Conservation (phyloP, 2,329 filamentous ascomycete genomes). For the Chaetomium sp. region DNA sequence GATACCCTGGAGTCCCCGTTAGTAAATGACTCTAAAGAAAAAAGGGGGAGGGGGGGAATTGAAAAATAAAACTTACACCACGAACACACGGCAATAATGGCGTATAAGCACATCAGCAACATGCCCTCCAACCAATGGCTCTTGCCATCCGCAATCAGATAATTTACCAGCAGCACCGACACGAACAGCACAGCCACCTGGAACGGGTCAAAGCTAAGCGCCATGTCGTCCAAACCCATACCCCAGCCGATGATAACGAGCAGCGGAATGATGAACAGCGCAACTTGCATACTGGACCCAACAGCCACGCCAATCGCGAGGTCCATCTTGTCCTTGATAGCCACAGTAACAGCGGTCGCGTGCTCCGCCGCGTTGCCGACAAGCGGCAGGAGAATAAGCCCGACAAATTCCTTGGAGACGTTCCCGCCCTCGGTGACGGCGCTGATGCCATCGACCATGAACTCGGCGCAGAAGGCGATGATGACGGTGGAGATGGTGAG, state of each 20-base stretch:
- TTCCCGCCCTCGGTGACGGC: constrained; percentile 52
- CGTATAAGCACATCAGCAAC: constrained; percentile 68
- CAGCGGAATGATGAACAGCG: constrained; percentile 70
- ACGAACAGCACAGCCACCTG: constrained; percentile 83
- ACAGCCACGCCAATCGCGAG: constrained; percentile 74
- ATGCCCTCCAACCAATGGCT: constrained; percentile 78
- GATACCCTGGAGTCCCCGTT: constrained; percentile 10
- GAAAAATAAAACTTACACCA: constrained; percentile 44
- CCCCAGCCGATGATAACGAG: constrained; percentile 75
- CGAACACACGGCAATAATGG: constrained; percentile 68
- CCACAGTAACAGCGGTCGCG: constrained; percentile 72
- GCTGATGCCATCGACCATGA: constrained; percentile 68
- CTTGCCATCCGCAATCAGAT: constrained; percentile 74
- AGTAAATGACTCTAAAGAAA: neutral
- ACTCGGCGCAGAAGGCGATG: constrained; percentile 76
- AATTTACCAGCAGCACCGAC: constrained; percentile 77
- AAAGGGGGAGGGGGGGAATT: neutral
- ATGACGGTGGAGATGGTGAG: constrained; percentile 51
- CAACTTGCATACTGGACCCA: constrained; percentile 74
- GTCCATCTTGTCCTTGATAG: constrained; percentile 81
- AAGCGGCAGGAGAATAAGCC: constrained; percentile 72
- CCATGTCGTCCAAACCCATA: constrained; percentile 66
- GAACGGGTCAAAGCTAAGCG: constrained; percentile 79
- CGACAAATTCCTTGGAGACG: constrained; percentile 68
- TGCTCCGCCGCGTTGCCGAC: constrained; percentile 81